A percentile compares a stretch with the other conserved stretches of the same genome.
Conservation (phyloP, 2,329 filamentous ascomycete genomes). For the Hypoxylon sp. region DNA sequence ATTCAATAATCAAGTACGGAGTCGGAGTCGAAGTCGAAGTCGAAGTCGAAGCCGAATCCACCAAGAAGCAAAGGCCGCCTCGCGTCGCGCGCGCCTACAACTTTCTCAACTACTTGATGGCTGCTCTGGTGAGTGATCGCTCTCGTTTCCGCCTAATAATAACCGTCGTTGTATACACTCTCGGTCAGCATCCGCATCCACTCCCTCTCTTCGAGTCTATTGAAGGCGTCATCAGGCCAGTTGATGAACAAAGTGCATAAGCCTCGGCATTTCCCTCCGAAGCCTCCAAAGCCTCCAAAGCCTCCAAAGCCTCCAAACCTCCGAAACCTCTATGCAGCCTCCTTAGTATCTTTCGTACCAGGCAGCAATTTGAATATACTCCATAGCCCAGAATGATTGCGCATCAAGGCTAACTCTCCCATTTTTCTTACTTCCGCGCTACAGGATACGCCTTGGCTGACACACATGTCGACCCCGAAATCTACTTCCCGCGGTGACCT, state of each 20-base stretch:
- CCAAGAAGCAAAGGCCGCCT: slow-evolving; percentile 8
- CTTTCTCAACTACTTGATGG: slow-evolving; percentile 48
- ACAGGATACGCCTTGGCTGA: slow-evolving; percentile 67
- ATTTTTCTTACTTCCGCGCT: slow-evolving; percentile 28
- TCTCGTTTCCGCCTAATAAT: slow-evolving; percentile 3
- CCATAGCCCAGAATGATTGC: slow-evolving; percentile 5
- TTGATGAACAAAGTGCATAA: slow-evolving; percentile 25
- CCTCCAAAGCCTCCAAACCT: neutral
- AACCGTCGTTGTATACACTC: neutral
- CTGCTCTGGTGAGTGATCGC: slow-evolving; percentile 56
- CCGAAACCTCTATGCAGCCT: slow-evolving; percentile 5
- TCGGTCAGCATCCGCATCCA: slow-evolving; percentile 10
- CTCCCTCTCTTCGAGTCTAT: neutral
- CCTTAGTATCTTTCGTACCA: neutral
- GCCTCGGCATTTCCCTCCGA: slow-evolving; percentile 30
- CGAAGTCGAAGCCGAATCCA: slow-evolving; percentile 3
- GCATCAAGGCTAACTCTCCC: slow-evolving; percentile 25
- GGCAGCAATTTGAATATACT: slow-evolving; percentile 1
- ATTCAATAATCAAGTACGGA: slow-evolving; percentile 8
- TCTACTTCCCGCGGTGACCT: slow-evolving; percentile 57
- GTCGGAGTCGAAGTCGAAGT: neutral
- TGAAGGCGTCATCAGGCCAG: slow-evolving; percentile 36
- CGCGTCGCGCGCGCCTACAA: slow-evolving; percentile 20
- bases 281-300: neutral
- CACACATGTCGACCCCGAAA: slow-evolving; percentile 66